These are phyloP conservation scores for Hansfordia pulvinata DNA, from an alignment of 2,329 filamentous ascomycete species.

Conservation along the genomic window DNA sequence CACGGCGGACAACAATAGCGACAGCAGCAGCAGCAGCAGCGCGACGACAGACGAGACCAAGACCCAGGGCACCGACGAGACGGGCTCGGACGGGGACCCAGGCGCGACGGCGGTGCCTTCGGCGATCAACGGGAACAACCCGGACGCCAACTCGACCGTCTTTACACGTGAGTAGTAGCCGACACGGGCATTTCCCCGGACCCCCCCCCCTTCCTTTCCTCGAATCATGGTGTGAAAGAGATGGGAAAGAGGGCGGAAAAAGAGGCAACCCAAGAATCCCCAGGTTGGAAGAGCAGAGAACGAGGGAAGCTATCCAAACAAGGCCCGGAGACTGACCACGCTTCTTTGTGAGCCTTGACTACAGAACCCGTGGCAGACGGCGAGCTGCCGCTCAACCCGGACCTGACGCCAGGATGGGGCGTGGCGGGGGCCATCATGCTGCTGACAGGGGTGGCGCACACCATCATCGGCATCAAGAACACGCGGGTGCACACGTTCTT, in stretches of 20 bases:
- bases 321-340: not conserved
- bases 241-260: too few species aligned
- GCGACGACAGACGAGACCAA: not conserved
- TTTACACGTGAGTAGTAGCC: slow-evolving; percentile 10
- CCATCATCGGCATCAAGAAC: slow-evolving; percentile 72
- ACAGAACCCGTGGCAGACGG: slow-evolving; percentile 32
- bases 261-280: too few species aligned
- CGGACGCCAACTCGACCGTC: slow-evolving; percentile 8
- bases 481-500: slow-evolving; percentile 68
- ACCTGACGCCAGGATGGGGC: slow-evolving; percentile 68
- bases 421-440: slow-evolving; percentile 69
- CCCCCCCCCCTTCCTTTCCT: too few species aligned
- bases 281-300: too few species aligned
- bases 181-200: too few species aligned
- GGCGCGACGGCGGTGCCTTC: slow-evolving; percentile 12
- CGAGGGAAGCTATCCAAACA: too few species aligned
- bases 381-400: slow-evolving; percentile 57
- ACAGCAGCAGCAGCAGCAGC: too few species aligned
- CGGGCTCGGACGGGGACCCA: slow-evolving; percentile 1
- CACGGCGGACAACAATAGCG: too few species aligned
- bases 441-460: slow-evolving; percentile 54
- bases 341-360: slow-evolving; percentile 3
- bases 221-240: too few species aligned
- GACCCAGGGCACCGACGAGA: not conserved
- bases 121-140: slow-evolving; percentile 17